Percentiles rank a stretch among this genome's conserved stretches.
phyloP scores from a whole-genome alignment of 225 moss, liverwort and hornwort genomes.

The Climacium dendroides region DNA sequence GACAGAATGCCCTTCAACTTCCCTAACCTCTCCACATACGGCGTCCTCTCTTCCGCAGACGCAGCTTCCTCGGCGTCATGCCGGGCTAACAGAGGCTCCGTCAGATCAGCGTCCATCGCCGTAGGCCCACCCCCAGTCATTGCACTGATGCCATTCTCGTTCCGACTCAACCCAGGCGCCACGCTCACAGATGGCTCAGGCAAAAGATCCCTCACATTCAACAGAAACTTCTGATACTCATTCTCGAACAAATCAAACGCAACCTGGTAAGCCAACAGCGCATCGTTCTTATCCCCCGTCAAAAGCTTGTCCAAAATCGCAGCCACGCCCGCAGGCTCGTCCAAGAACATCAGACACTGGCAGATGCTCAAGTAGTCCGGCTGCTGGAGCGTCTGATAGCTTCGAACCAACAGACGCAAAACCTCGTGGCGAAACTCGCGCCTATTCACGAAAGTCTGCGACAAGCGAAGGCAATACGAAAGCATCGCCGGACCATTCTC shows the following conservation, averaged over 20 bases:
- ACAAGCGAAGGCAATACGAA: slow-evolving; percentile 74
- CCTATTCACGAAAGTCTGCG: slow-evolving; percentile 82
- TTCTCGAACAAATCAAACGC: slow-evolving; percentile 95
- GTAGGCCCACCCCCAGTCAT: slow-evolving; percentile 59
- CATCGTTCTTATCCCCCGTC: slow-evolving; percentile 64
- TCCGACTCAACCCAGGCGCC: not conserved
- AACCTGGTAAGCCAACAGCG: slow-evolving; percentile 80
- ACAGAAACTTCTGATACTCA: slow-evolving; percentile 81
- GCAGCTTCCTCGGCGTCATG: slow-evolving; percentile 32
- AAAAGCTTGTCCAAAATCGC: slow-evolving; percentile 65
- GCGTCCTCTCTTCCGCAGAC: slow-evolving; percentile 33
- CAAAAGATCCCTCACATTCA: slow-evolving; percentile 81
- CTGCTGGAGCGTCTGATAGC: slow-evolving; percentile 62
- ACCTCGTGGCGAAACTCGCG: slow-evolving; percentile 90
- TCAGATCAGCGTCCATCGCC: slow-evolving; percentile 64
- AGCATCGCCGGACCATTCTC: slow-evolving; percentile 78
- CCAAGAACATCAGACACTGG: slow-evolving; percentile 92
- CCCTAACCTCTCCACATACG: slow-evolving; percentile 55
- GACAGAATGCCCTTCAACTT: slow-evolving; percentile 84
- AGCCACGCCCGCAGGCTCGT: slow-evolving; percentile 68
- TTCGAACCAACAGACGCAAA: slow-evolving; percentile 67
- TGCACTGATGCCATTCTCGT: slow-evolving; percentile 45
- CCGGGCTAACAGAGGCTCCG: slow-evolving; percentile 34
- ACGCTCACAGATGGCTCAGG: slow-evolving; percentile 33
- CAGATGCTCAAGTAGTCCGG: slow-evolving; percentile 88